Conservation (phyloP, 352 stramenopile genomes). For the Globisporangium camurandrum region DNA sequence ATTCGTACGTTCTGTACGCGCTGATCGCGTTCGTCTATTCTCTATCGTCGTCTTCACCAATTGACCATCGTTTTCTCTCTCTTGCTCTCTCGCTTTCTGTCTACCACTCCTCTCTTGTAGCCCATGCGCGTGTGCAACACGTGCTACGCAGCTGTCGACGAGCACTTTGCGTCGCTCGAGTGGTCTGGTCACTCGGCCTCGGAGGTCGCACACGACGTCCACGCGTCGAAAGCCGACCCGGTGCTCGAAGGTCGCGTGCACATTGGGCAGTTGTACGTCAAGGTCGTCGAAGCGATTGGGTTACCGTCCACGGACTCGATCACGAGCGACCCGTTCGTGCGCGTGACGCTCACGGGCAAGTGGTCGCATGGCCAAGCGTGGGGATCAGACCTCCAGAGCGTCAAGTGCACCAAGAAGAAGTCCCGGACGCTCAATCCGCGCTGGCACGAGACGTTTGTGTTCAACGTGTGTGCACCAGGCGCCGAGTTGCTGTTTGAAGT, state of each 20-base stretch:
- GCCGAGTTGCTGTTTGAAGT: conserved; percentile 77
- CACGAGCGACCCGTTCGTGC: conserved; percentile 81
- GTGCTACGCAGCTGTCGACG: conserved; percentile 77
- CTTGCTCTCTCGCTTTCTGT: not conserved
- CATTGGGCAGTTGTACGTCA: conserved; percentile 82
- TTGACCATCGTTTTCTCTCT: not conserved
- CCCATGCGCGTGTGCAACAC: conserved; percentile 84
- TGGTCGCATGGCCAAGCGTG: conserved; percentile 84
- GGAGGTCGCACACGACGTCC: conserved; percentile 37
- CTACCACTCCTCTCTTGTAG: conserved; percentile 15
- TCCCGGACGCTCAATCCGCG: conserved; percentile 78
- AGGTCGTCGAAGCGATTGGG: conserved; percentile 79
- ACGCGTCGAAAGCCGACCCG: conserved; percentile 60
- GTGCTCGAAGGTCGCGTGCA: conserved; percentile 78
- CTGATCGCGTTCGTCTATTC: not conserved
- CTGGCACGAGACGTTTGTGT: conserved; percentile 85
- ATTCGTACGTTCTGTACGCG: conserved; percentile 42
- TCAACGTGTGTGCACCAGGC: conserved; percentile 81
- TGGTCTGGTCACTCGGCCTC: conserved; percentile 72
- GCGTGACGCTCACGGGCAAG: conserved; percentile 76
- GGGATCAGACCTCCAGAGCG: conserved; percentile 71
- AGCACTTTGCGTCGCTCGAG: conserved; percentile 78
- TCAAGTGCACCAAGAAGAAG: conserved; percentile 84
- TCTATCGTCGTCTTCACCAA: not conserved
- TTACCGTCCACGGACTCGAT: conserved; percentile 83